Evolutionary conservation across 148 eudicot species (phyloP), one percentile per base, ranked within the genome.

Genomic region (Rhododendron kiyosumense): DNA sequence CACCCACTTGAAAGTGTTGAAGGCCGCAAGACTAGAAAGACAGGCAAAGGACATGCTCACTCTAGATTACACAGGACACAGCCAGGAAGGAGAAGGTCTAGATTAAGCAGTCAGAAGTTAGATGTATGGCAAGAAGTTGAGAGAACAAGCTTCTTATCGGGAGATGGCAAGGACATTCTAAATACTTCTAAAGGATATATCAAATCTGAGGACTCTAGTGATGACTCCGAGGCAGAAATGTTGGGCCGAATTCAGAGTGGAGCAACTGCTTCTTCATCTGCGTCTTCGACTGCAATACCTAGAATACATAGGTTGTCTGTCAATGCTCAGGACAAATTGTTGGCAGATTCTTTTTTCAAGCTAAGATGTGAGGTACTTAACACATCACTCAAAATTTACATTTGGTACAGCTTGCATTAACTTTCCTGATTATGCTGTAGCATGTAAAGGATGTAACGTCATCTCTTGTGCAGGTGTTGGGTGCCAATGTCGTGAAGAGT

Each of bases 401-500:
- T 24, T 46, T 73, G 24, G 20, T 87, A 41, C 14, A 36, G n/a
- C 41, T 26, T 32, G 38, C 48, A 11, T 59, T 79, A 24, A 43
- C 28, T 78, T 46, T 76, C 22, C 30, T 15, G 83, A 22, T 51
- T 80, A 45, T 86, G 73, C 26, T 79, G n/a, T 52, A 61, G n/a
- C 41, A 51, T 73, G 52, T 7, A 32, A 78, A 57, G 69, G 57
- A 59, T 75, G 83, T 77, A 59, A 87, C 69, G 11, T 74, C 63
- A 78, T 90, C 81, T 85, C 41, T 79, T 88, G 57, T 90, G 90
- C 95, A 97, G 99, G 98, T 97, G 61, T 88, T 89, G 80, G 95
- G 98, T 91, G 98, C 98, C 86, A 94, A 95, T 88, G 91, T 95
- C 78, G 99, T 97, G 79, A 93, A 90, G 88, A 95, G 98, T 89